Evolutionary conservation across 73 alveolate species (phyloP).

Genomic region (Paramecium primaurelia): DNA sequence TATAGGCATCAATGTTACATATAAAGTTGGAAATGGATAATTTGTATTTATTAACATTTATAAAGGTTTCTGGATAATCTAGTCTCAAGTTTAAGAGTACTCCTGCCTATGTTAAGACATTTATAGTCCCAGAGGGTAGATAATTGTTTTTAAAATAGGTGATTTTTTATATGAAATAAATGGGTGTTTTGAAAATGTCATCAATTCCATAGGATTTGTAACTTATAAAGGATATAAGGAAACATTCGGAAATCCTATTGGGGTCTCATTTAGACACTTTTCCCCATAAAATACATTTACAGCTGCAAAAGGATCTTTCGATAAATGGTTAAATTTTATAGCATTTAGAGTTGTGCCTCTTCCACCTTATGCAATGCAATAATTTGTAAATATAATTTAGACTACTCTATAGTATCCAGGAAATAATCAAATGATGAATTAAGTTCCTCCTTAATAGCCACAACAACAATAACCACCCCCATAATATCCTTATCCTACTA

Average conservation of each 20-base stretch:
- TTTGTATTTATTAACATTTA: not conserved
- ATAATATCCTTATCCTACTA: not conserved
- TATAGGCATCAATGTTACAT: not conserved
- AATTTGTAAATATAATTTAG: not conserved
- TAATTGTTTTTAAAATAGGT: not conserved
- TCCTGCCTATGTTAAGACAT: not conserved
- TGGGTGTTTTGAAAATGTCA: not conserved
- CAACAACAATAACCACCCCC: not conserved
- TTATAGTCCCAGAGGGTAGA: not conserved
- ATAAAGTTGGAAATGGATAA: conserved; percentile 27
- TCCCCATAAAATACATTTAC: not conserved
- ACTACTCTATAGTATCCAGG: not conserved
- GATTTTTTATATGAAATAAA: conserved; percentile 4
- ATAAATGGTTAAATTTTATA: not conserved
- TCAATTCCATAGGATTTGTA: conserved; percentile 21
- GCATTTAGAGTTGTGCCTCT: conserved; percentile 6
- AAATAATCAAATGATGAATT: not conserved
- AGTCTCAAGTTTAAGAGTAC: not conserved
- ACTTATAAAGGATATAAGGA: not conserved
- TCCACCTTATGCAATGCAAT: not conserved
- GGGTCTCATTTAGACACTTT: conserved; percentile 14
- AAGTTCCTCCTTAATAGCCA: not conserved
- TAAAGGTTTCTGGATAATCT: not conserved
- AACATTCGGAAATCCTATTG: conserved; percentile 21
- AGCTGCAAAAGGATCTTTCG: conserved; percentile 29